phyloP scores from a whole-genome alignment of 2,329 filamentous ascomycete genomes.

The Huntiella decipiens region DNA sequence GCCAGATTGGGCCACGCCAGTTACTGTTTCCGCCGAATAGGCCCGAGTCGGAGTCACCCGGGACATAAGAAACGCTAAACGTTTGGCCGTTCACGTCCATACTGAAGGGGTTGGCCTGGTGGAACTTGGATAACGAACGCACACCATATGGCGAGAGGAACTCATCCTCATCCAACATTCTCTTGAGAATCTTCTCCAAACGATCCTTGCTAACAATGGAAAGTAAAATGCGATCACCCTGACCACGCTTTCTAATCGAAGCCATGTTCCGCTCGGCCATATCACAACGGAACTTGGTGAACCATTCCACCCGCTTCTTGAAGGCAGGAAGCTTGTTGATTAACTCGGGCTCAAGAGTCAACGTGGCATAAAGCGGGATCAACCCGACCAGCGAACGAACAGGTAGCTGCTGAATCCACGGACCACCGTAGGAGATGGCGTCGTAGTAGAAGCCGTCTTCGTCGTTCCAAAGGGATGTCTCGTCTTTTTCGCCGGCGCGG shows the following conservation, averaged over 20 bases:
- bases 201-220: constrained; percentile 85
- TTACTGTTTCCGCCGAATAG: constrained; percentile 96
- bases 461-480: constrained; percentile 87
- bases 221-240: constrained; percentile 71
- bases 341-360: constrained; percentile 83
- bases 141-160: constrained; percentile 85
- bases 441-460: constrained; percentile 97
- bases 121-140: constrained; percentile 76
- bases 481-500: constrained; percentile 47
- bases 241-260: constrained; percentile 75
- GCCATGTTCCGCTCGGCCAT: constrained; percentile 87
- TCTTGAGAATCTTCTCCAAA: constrained; percentile 69
- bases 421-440: constrained; percentile 88
- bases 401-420: constrained; percentile 81
- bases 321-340: constrained; percentile 83
- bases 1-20: constrained; percentile 90
- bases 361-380: constrained; percentile 80
- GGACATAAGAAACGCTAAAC: constrained; percentile 75
- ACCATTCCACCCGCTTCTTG: constrained; percentile 88
- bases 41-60: constrained; percentile 90
- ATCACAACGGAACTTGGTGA: constrained; percentile 71
- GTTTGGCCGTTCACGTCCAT: constrained; percentile 91
- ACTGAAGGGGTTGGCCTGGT: constrained; percentile 74
- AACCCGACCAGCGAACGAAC: constrained; percentile 82
- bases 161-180: constrained; percentile 87